Conservation (phyloP, 208 protist species). For the Crithidia fasciculata region DNA sequence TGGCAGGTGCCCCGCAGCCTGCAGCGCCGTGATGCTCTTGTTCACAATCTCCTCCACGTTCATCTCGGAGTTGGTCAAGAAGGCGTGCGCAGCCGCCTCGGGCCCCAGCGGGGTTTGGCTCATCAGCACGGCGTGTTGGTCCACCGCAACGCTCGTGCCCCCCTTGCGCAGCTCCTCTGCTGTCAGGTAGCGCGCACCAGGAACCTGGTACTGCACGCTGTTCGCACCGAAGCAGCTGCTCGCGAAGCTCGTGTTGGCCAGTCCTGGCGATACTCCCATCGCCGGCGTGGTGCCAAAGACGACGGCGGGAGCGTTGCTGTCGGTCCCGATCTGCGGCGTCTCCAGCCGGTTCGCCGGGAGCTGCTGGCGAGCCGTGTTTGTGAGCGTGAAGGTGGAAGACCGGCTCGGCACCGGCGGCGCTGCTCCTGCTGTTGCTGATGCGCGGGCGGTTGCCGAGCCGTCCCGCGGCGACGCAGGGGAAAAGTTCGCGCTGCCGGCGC, state of each 20-base stretch:
- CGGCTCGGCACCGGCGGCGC: neutral
- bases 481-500: neutral
- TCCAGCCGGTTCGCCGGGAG: conserved; percentile 16
- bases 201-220: conserved; percentile 44
- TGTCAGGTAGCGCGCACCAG: conserved; percentile 45
- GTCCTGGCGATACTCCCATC: conserved; percentile 15
- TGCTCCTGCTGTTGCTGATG: neutral
- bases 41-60: conserved; percentile 44
- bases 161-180: conserved; percentile 24
- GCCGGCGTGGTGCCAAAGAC: neutral
- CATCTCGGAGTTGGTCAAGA: conserved; percentile 28
- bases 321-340: conserved; percentile 28
- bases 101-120: conserved; percentile 25
- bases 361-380: neutral
- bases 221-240: conserved; percentile 26
- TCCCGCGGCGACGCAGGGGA: neutral
- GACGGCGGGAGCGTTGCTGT: neutral
- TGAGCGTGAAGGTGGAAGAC: conserved; percentile 4
- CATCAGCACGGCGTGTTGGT: conserved; percentile 40
- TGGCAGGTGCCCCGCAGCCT: conserved; percentile 10
- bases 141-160: conserved; percentile 22
- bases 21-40: conserved; percentile 45
- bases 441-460: neutral
- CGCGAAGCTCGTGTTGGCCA: conserved; percentile 23
- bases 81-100: conserved; percentile 2